Conservation (phyloP, 2,329 filamentous ascomycete species). For the Ophiocordyceps sinensis region DNA sequence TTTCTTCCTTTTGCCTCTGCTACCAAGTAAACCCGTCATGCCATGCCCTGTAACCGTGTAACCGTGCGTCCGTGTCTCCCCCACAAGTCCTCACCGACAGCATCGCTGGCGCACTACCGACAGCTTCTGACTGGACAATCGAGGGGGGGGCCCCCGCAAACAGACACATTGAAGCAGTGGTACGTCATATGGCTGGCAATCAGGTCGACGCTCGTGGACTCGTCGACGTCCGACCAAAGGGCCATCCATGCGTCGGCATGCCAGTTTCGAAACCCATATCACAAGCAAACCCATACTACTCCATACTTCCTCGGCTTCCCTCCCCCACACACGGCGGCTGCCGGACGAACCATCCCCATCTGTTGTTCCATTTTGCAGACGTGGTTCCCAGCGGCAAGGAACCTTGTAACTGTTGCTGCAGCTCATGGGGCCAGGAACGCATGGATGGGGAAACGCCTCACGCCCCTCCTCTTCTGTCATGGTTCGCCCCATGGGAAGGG, state of each 20-base stretch:
- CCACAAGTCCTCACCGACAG: slow-evolving; percentile 2
- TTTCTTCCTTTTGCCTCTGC: no score
- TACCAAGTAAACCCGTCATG: no score
- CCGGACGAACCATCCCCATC: slow-evolving; percentile 2
- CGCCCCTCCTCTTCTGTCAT: not conserved
- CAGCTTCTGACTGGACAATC: slow-evolving; percentile 5
- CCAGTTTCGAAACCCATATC: no score
- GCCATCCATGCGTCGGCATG: no score
- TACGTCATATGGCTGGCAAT: no score
- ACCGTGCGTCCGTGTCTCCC: no score
- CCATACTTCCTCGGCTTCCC: not conserved
- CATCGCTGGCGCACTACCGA: not conserved
- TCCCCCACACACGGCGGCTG: not conserved
- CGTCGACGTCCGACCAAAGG: no score
- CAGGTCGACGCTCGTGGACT: no score
- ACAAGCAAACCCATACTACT: not conserved
- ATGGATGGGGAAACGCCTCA: not conserved
- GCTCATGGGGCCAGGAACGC: slow-evolving; percentile 1
- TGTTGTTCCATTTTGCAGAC: not conserved
- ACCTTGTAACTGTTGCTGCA: slow-evolving; percentile 2
- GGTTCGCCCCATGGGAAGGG: not conserved
- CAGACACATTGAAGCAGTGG: no score
- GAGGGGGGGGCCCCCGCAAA: not conserved
- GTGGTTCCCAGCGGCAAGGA: not conserved
- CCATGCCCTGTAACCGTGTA: no score